Base-by-base conservation (phyloP, 768 basidiomycete species). In the Tylopilus subfusipes region DNA sequence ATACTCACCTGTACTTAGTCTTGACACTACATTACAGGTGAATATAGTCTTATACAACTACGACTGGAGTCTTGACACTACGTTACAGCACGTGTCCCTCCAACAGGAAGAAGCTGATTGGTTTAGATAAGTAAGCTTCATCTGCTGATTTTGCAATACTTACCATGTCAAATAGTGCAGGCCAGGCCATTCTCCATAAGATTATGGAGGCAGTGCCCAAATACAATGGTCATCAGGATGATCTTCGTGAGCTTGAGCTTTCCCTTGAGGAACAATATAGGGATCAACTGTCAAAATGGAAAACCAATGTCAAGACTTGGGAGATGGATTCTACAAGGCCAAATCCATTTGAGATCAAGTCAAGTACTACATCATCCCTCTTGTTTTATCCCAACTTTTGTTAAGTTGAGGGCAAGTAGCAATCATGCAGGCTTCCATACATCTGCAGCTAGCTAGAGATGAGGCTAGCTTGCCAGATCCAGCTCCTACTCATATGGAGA, bases 41-140 rank as follows among this genome's bases (percentile, higher is more conserved):
- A n/a, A n/a, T n/a, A n/a, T n/a, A n/a, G n/a, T n/a, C n/a, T n/a
- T n/a, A n/a, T n/a, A n/a, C n/a, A n/a, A n/a, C n/a, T n/a, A n/a
- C n/a, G n/a, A n/a, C n/a, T n/a, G n/a, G n/a, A n/a, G n/a, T n/a
- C n/a, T n/a, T n/a, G n/a, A n/a, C n/a, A n/a, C n/a, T n/a, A n/a
- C n/a, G n/a, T n/a, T n/a, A n/a, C n/a, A n/a, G n/a, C n/a, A n/a
- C n/a, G n/a, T n/a, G n/a, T n/a, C n/a, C n/a, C n/a, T n/a, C n/a
- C n/a, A n/a, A n/a, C n/a, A n/a, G n/a, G n/a, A n/a, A 42, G 29
- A 77, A 76, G 40, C 44, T 63, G 0, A 51, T 54, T 11, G 44
- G 39, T 0, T 42, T 75, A 0, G 61, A 72, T 74, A 45, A 24
- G 56, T 42, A 12, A 24, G 25, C 16, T 14, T 16, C 14, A 6